Evolutionary conservation across 495 filamentous ascomycete genomes (phyloP).

Genomic region (Arthonia radiata): DNA sequence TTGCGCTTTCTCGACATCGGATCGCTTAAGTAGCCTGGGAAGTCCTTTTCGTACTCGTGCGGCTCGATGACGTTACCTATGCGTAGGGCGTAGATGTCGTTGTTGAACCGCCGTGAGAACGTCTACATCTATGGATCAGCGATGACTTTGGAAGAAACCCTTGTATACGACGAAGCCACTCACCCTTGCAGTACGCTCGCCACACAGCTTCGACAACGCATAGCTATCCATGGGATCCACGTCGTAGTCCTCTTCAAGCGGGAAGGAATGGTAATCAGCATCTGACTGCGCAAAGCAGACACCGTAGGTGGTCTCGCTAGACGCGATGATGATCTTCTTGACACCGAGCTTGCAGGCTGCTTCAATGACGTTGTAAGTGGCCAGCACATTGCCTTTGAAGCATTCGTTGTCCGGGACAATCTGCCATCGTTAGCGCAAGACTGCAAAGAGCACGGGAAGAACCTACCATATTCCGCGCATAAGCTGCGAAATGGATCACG

Average conservation of each 20-base stretch:
- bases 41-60: slow-evolving; percentile 28
- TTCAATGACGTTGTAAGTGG: slow-evolving; percentile 36
- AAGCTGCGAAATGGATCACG: slow-evolving; percentile 36
- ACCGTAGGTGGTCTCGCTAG: slow-evolving; percentile 31
- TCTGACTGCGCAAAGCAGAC: slow-evolving; percentile 33
- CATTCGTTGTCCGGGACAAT: slow-evolving; percentile 33
- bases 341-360: slow-evolving; percentile 32
- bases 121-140: too few relatives aligned
- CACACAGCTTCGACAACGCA: slow-evolving; percentile 32
- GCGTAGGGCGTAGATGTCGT: slow-evolving; percentile 32
- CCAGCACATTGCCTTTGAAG: slow-evolving; percentile 25
- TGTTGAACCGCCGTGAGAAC: slow-evolving; percentile 26
- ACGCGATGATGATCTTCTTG: slow-evolving; percentile 34
- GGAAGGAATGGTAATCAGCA: slow-evolving; percentile 28
- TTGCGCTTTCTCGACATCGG: slow-evolving; percentile 25
- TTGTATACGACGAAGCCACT: too few relatives aligned
- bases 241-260: slow-evolving; percentile 28
- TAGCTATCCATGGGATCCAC: slow-evolving; percentile 30
- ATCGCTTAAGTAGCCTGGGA: slow-evolving; percentile 21
- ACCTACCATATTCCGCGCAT: too few relatives aligned
- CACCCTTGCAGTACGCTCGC: slow-evolving; percentile 28
- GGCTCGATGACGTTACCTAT: slow-evolving; percentile 34
- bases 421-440: too few relatives aligned
- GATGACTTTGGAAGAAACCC: too few relatives aligned
- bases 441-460: too few relatives aligned